A percentile compares a stretch with the other conserved stretches of the same genome.
These are phyloP conservation scores for Neobulgaria alba DNA, from an alignment of 2,329 filamentous ascomycete genomes.

Conservation along the genomic window DNA sequence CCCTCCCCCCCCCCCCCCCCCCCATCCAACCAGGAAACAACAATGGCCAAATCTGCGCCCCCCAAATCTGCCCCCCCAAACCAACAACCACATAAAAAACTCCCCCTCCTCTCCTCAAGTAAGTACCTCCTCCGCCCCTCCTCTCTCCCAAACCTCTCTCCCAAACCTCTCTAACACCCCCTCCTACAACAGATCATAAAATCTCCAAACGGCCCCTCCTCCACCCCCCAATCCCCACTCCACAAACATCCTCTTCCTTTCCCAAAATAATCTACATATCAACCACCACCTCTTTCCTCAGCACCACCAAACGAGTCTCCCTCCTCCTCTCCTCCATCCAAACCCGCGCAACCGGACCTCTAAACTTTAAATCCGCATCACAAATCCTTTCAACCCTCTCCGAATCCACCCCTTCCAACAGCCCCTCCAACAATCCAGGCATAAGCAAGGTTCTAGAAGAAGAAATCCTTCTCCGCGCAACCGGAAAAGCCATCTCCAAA, in stretches of 20 bases:
- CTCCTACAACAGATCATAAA: constrained; percentile 22
- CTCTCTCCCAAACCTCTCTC: not conserved
- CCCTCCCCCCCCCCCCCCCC: too few relatives aligned
- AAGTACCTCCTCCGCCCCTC: not conserved
- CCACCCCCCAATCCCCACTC: constrained; percentile 24
- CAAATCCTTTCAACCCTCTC: not conserved
- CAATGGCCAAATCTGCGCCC: not conserved
- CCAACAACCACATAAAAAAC: not conserved
- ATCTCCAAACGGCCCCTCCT: constrained; percentile 29
- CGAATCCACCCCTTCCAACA: too few relatives aligned
- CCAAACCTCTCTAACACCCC: not conserved
- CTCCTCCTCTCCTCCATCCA: constrained; percentile 22
- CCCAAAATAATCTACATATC: constrained; percentile 27
- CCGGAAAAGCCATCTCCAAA: constrained; percentile 28
- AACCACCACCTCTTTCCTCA: constrained; percentile 23
- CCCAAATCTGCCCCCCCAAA: not conserved
- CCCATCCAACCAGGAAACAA: too few relatives aligned
- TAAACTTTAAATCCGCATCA: constrained; percentile 3
- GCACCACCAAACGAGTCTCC: constrained; percentile 25
- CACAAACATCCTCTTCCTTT: constrained; percentile 13
- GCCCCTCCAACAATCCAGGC: constrained; percentile 2
- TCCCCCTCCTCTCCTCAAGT: not conserved
- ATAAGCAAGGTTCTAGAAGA: constrained; percentile 9
- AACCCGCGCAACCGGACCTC: constrained; percentile 16
- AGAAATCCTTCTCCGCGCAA: constrained; percentile 26